Evolutionary conservation across 2,329 filamentous ascomycete species (phyloP).

Genomic region (Alternaria ethzedia): DNA sequence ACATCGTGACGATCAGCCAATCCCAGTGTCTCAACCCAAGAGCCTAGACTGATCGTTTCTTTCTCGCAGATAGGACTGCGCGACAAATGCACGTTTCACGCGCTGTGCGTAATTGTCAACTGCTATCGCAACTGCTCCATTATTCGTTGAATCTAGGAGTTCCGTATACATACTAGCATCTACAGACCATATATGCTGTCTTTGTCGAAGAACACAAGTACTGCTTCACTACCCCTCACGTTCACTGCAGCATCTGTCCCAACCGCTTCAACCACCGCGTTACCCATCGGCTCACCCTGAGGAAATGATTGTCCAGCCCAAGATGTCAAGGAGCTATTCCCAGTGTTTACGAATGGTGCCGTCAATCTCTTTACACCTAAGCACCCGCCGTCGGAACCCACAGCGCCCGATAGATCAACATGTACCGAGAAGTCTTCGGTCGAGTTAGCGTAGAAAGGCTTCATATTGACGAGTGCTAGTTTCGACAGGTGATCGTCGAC

Average conservation of each 20-base stretch:
- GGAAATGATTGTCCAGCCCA: conserved; percentile 16
- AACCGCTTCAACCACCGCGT: conserved; percentile 7
- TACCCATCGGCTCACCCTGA: conserved; percentile 4
- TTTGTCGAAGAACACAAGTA: conserved; percentile 12
- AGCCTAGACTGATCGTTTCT: neutral
- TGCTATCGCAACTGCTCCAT: neutral
- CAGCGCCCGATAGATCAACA: neutral
- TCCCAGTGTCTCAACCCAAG: neutral
- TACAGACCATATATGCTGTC: conserved; percentile 7
- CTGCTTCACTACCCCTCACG: conserved; percentile 11
- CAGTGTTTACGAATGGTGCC: conserved; percentile 7
- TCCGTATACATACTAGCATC: neutral
- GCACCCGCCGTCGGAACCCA: neutral
- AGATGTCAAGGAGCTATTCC: neutral
- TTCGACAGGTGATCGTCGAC: conserved; percentile 7
- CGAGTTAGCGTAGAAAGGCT: conserved; percentile 12
- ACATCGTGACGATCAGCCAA: neutral
- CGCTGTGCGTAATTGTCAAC: neutral
- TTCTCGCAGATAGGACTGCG: neutral
- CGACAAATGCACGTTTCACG: neutral
- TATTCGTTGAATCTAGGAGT: neutral
- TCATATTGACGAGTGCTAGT: conserved; percentile 15
- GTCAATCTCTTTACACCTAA: neutral
- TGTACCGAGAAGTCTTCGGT: neutral
- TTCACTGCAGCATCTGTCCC: neutral